Evolutionary conservation across 352 stramenopile genomes (phyloP), one percentile per base, ranked within the genome.

Genomic region (Phytophthora podocarpi): DNA sequence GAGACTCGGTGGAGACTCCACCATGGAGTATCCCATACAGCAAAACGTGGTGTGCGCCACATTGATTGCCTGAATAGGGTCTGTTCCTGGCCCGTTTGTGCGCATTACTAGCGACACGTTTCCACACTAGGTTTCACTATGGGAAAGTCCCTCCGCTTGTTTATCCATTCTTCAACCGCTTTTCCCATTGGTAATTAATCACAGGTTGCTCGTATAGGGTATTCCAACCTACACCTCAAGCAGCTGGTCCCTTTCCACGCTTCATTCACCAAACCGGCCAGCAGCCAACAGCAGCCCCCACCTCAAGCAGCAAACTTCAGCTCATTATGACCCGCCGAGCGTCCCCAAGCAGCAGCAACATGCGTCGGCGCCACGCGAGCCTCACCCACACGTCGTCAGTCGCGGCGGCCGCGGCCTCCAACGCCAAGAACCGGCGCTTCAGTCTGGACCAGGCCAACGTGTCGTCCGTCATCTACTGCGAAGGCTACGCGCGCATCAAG

Each of bases 401-500:
- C n/a, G n/a, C 28, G 2, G 6, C 27, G 5, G 36, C 32, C 21
- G 30, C 20, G 8, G 31, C 40, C 20, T 36, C 45, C 2, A 41
- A 41, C 28, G 30, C 43, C 30, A 65, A 68, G 35, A 66, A 37
- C 30, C 61, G 67, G 0, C 67, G 67, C n/a, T 64, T 60, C 37
- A 75, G 67, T 27, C 47, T 75, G 6, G 62, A 75, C 37, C 62
- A 72, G 48, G 32, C 36, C n/a, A 28, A 20, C n/a, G 40, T 46
- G 15, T 58, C 56, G 15, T 36, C 46, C 18, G 31, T 37, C 15
- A 41, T 79, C 26, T 76, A 72, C 55, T 81, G 68, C 63, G 78
- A 90, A 40, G 77, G 80, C 49, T 90, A 87, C 59, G 64, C 80
- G 51, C 80, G 78, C 43, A 59, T 90, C 32, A 90, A 90, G 54